phyloP scores from a whole-genome alignment of 805 yeast species.

The Candida ulmi region DNA sequence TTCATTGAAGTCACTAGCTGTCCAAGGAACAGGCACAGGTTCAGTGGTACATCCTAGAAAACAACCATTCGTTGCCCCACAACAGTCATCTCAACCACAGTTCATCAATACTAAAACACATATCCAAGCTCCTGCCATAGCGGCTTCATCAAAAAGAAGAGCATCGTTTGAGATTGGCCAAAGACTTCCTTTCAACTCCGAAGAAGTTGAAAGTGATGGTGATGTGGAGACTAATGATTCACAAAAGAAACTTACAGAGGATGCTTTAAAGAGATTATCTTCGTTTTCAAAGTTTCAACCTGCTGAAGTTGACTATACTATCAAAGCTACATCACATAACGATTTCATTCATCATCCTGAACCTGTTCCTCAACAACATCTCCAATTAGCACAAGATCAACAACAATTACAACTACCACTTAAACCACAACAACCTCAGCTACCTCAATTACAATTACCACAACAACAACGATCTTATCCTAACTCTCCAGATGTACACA shows the following conservation, averaged over 20 bases:
- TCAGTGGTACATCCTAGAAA: too few species aligned
- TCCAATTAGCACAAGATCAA: too few species aligned
- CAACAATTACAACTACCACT: too few species aligned
- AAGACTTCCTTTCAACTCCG: constrained; percentile 30
- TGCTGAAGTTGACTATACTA: constrained; percentile 21
- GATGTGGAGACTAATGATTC: constrained; percentile 24
- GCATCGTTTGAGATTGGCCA: constrained; percentile 26
- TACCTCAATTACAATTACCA: neutral
- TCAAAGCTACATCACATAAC: constrained; percentile 1
- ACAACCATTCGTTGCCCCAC: constrained; percentile 10
- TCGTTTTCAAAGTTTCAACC: constrained; percentile 23
- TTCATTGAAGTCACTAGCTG: constrained; percentile 50
- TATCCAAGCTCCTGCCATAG: constrained; percentile 36
- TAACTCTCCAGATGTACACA: constrained; percentile 6
- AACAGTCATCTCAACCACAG: constrained; percentile 15
- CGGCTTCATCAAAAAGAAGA: constrained; percentile 28
- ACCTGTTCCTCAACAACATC: too few species aligned
- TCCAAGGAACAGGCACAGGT: constrained; percentile 53
- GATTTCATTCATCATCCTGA: neutral
- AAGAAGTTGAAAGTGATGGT: constrained; percentile 20
- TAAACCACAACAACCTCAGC: too few species aligned
- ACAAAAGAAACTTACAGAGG: constrained; percentile 31
- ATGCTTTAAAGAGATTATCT: constrained; percentile 32
- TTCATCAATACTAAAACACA: constrained; percentile 28
- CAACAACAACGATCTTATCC: neutral